These are phyloP conservation scores for Vinca minor DNA, from an alignment of 257 asterid species.

Conservation along the genomic window DNA sequence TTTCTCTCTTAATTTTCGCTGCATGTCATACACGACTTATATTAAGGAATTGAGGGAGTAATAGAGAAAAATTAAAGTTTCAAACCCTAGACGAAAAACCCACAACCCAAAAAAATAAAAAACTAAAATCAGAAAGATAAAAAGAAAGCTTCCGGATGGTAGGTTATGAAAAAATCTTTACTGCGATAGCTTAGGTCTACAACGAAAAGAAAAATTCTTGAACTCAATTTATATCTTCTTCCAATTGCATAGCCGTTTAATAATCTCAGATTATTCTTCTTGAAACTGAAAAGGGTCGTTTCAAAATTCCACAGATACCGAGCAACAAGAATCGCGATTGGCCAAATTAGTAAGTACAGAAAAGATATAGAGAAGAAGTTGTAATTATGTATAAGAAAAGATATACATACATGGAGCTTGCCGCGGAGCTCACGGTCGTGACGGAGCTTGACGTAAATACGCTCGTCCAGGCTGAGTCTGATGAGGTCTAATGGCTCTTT, in stretches of 20 bases:
- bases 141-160: no score
- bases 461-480: constrained; percentile 95
- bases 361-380: no score
- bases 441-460: constrained; percentile 97
- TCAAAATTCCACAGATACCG: neutral
- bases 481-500: constrained; percentile 98
- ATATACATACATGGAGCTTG: constrained; percentile 57
- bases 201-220: neutral
- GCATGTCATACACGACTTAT: no score
- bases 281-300: constrained; percentile 5
- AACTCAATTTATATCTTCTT: neutral
- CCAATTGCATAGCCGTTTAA: neutral
- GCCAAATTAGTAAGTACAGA: no score
- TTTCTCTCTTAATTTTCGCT: no score
- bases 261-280: neutral
- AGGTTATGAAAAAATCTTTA: neutral
- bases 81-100: neutral
- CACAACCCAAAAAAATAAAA: neutral
- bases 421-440: constrained; percentile 98
- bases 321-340: neutral
- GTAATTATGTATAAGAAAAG: neutral
- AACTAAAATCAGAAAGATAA: neutral
- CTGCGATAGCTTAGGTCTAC: neutral
- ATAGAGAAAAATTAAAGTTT: no score
- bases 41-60: no score